A percentile compares a stretch with the other conserved stretches of the same genome.
Conservation (phyloP, 257 asterid species). For the Schizonepeta tenuifolia region DNA sequence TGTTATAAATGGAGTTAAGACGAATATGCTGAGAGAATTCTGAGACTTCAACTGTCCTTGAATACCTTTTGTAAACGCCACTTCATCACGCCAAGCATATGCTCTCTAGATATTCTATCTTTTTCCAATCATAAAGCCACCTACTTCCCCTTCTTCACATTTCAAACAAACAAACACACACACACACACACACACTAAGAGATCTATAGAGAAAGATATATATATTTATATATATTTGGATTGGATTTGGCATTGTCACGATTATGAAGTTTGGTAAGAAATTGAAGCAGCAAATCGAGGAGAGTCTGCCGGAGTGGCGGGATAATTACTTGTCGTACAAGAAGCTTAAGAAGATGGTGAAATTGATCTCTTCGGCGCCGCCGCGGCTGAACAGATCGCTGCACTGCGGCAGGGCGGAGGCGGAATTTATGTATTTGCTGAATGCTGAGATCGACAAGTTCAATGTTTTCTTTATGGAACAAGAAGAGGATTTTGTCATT, state of each 20-base stretch:
- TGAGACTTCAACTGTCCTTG: constrained; percentile 38
- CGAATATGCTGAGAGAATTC: constrained; percentile 80
- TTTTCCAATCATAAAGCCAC: constrained; percentile 33
- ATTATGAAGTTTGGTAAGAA: constrained; percentile 93
- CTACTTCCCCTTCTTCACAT: constrained; percentile 24
- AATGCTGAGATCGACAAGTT: constrained; percentile 87
- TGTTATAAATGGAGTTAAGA: constrained; percentile 30
- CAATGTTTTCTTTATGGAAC: constrained; percentile 83
- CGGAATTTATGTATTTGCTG: constrained; percentile 68
- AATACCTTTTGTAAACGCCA: constrained; percentile 43
- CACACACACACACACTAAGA: background rate
- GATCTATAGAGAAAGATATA: background rate
- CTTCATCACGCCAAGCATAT: constrained; percentile 89
- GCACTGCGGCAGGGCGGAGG: constrained; percentile 56
- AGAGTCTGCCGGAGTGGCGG: constrained; percentile 81
- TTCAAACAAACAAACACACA: background rate
- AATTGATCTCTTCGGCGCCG: constrained; percentile 52
- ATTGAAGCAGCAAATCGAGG: constrained; percentile 74
- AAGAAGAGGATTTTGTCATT: constrained; percentile 91
- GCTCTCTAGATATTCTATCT: constrained; percentile 73
- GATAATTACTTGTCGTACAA: constrained; percentile 80
- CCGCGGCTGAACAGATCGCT: constrained; percentile 42
- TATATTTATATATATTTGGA: background rate
- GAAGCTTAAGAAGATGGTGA: constrained; percentile 74
- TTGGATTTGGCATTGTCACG: background rate